Percentiles rank a stretch among this genome's conserved stretches.
phyloP scores from a whole-genome alignment of 2,329 filamentous ascomycete species.

The Aspergillus udagawae region DNA sequence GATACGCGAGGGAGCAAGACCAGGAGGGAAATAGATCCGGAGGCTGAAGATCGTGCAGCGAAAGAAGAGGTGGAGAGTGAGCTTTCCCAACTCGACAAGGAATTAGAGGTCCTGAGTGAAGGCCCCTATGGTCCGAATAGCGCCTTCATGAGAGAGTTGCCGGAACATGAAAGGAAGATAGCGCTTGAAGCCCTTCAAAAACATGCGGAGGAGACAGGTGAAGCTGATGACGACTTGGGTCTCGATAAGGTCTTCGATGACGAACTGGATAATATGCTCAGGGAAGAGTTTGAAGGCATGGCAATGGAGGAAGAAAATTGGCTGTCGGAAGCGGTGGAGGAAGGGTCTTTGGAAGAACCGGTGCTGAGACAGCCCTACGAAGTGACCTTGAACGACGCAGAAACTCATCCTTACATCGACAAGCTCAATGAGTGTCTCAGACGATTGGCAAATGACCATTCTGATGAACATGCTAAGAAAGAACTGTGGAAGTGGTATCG shows the following conservation, averaged over 20 bases:
- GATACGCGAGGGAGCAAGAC: constrained; percentile 32
- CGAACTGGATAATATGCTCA: constrained; percentile 39
- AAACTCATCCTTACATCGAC: constrained; percentile 36
- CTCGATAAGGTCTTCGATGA: constrained; percentile 39
- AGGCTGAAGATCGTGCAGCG: constrained; percentile 37
- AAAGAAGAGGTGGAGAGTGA: constrained; percentile 34
- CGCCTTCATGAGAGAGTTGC: constrained; percentile 40
- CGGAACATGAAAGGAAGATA: constrained; percentile 39
- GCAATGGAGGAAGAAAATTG: constrained; percentile 36
- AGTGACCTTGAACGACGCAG: constrained; percentile 30
- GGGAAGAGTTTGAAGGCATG: constrained; percentile 35
- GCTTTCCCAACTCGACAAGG: constrained; percentile 37
- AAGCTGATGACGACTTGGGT: constrained; percentile 18
- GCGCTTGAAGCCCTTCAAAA: constrained; percentile 41
- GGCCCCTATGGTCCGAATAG: constrained; percentile 43
- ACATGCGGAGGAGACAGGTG: constrained; percentile 35
- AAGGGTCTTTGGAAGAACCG: constrained; percentile 13
- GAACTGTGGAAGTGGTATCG: constrained; percentile 50
- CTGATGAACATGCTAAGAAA: constrained; percentile 28
- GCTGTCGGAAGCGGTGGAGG: constrained; percentile 22
- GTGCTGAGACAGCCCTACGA: constrained; percentile 24
- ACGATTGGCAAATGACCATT: constrained; percentile 24
- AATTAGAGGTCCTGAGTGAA: constrained; percentile 37
- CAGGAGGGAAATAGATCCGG: constrained; percentile 34
- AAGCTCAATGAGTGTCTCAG: constrained; percentile 39